A percentile compares a stretch with the other conserved stretches of the same genome.
These are phyloP conservation scores for Xylariaceae sp. DNA, from an alignment of 2,329 filamentous ascomycete species.

Conservation along the genomic window DNA sequence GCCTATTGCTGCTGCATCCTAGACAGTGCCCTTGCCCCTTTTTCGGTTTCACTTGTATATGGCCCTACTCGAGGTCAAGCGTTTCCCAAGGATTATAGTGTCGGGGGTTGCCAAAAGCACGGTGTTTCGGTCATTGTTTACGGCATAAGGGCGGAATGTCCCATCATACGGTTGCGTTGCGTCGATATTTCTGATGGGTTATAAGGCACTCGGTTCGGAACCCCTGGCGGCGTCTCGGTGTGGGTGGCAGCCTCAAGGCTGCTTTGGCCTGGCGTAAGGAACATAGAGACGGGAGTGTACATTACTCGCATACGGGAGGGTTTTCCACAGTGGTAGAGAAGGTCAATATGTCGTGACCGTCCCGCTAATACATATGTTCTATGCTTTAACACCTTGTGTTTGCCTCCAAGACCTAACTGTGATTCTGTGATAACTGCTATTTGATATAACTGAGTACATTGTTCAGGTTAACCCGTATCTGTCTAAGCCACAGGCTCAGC, in stretches of 20 bases:
- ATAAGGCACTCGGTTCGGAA: not conserved
- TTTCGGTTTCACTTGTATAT: not conserved
- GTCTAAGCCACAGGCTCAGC: no score
- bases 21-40: not conserved
- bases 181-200: not conserved
- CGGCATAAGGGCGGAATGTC: not conserved
- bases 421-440: no score
- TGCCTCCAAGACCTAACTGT: no score
- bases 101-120: conserved; percentile 28
- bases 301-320: no score
- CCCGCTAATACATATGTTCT: no score
- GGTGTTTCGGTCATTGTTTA: conserved; percentile 23
- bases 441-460: no score
- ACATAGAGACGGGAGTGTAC: not conserved
- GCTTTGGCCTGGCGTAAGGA: conserved; percentile 12
- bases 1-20: conserved; percentile 50
- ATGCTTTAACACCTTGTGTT: no score
- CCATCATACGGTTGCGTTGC: conserved; percentile 1
- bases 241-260: conserved; percentile 1
- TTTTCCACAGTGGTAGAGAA: no score
- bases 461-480: no score
- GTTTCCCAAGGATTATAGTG: conserved; percentile 20
- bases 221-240: conserved; percentile 10
- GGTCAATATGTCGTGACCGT: no score
- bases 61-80: not conserved